Evolutionary conservation across 2,329 filamentous ascomycete species (phyloP).

Genomic region (Ophiosphaerella korrae): DNA sequence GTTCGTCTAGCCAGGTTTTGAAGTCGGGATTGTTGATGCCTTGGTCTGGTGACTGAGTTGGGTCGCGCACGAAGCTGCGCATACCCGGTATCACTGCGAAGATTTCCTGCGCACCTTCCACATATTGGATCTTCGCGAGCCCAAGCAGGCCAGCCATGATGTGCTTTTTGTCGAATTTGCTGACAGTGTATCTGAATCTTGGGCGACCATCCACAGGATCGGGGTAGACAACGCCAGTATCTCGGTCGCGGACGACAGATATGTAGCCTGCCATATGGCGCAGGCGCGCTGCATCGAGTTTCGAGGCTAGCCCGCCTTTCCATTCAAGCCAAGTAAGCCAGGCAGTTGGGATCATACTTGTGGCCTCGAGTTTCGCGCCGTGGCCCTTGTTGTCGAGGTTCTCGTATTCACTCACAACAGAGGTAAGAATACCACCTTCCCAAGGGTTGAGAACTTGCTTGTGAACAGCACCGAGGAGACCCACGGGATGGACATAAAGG

Average conservation of each 20-base stretch:
- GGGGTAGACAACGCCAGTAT: conserved; percentile 73
- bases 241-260: conserved; percentile 74
- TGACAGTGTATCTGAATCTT: conserved; percentile 72
- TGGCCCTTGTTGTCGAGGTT: conserved; percentile 81
- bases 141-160: conserved; percentile 74
- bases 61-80: conserved; percentile 64
- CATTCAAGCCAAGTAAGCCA: conserved; percentile 69
- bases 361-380: conserved; percentile 79
- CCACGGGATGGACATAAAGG: conserved; percentile 79
- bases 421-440: conserved; percentile 79
- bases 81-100: conserved; percentile 67
- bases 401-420: conserved; percentile 76
- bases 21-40: conserved; percentile 66
- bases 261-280: conserved; percentile 75
- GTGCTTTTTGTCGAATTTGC: conserved; percentile 72
- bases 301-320: conserved; percentile 71
- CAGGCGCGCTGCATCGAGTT: conserved; percentile 71
- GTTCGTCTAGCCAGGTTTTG: conserved; percentile 62
- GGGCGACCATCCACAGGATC: conserved; percentile 70
- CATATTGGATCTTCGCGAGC: conserved; percentile 76
- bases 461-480: conserved; percentile 63
- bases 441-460: conserved; percentile 67
- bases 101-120: conserved; percentile 81
- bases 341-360: conserved; percentile 73
- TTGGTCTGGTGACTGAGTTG: conserved; percentile 17